These are phyloP conservation scores for Cryphonectria nitschkei DNA, from an alignment of 2,329 filamentous ascomycete species.

Conservation along the genomic window DNA sequence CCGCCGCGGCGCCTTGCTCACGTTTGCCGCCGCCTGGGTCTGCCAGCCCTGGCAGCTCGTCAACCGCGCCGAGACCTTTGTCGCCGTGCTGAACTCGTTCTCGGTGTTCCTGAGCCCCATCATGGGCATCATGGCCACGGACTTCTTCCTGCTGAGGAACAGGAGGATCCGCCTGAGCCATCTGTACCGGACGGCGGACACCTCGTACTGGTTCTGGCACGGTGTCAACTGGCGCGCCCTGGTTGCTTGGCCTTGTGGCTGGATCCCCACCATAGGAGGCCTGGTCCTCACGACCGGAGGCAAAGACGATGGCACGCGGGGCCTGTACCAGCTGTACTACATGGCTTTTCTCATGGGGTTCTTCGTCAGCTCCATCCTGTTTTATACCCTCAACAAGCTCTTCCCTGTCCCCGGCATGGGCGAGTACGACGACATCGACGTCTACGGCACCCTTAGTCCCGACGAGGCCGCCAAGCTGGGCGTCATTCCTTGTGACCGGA, in stretches of 20 bases:
- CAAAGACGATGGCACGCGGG: conserved; percentile 38
- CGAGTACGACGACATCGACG: conserved; percentile 47
- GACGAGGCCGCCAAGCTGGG: conserved; percentile 43
- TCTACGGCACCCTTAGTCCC: conserved; percentile 49
- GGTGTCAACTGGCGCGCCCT: conserved; percentile 49
- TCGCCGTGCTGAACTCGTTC: conserved; percentile 43
- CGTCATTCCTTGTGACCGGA: conserved; percentile 15
- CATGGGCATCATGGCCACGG: conserved; percentile 43
- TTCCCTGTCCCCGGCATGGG: conserved; percentile 46
- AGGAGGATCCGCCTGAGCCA: conserved; percentile 41
- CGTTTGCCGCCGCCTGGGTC: conserved; percentile 37
- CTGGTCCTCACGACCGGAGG: conserved; percentile 42
- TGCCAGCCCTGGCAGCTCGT: conserved; percentile 40
- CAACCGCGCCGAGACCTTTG: conserved; percentile 37
- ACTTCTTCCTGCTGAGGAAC: conserved; percentile 42
- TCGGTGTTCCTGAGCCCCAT: conserved; percentile 45
- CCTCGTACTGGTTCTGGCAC: conserved; percentile 47
- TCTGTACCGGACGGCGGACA: conserved; percentile 40
- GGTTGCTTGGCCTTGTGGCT: conserved; percentile 48
- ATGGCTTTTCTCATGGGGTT: conserved; percentile 52
- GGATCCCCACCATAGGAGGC: conserved; percentile 47
- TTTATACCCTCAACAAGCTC: conserved; percentile 40
- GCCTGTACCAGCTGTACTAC: conserved; percentile 49
- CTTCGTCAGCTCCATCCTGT: conserved; percentile 39
- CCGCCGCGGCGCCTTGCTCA: conserved; percentile 40